Evolutionary conservation across 2,329 filamentous ascomycete species (phyloP).

Genomic region (Penicillium brevicompactum): DNA sequence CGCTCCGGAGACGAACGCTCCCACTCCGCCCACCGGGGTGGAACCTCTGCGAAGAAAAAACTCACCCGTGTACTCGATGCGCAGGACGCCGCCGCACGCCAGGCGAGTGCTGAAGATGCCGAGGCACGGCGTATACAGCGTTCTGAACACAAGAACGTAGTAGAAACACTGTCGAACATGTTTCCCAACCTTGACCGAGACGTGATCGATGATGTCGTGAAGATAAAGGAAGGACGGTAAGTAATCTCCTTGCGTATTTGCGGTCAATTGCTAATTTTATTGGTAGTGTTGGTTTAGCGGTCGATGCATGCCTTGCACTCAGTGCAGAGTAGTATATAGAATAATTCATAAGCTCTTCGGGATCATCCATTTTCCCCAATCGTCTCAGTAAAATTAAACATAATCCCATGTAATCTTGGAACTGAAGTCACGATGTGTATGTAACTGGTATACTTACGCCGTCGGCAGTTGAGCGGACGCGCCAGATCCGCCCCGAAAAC

Average conservation of each 20-base stretch:
- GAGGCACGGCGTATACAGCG: conserved; percentile 81
- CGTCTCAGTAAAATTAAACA: neutral
- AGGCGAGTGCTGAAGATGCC: conserved; percentile 86
- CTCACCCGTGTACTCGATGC: conserved; percentile 60
- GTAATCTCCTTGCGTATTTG: conserved; percentile 38
- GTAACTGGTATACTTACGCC: no score
- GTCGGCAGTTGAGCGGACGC: conserved; percentile 7
- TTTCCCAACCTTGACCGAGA: conserved; percentile 94
- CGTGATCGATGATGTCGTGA: conserved; percentile 93
- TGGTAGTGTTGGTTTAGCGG: conserved; percentile 75
- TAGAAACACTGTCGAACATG: conserved; percentile 94
- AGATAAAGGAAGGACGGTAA: conserved; percentile 90
- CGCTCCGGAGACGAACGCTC: conserved; percentile 27
- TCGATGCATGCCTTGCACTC: conserved; percentile 80
- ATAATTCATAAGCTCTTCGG: conserved; percentile 6
- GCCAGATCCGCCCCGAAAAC: neutral
- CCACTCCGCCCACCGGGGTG: conserved; percentile 13
- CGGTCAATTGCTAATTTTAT: conserved; percentile 12
- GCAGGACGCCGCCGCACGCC: conserved; percentile 84
- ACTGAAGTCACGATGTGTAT: neutral
- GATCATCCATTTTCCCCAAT: neutral
- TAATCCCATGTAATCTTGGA: neutral
- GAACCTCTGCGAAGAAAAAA: conserved; percentile 27
- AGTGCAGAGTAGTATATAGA: conserved; percentile 45
- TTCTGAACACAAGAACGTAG: conserved; percentile 84